Evolutionary conservation across 768 basidiomycete species (phyloP).

Genomic region (Boletus patriciae): DNA sequence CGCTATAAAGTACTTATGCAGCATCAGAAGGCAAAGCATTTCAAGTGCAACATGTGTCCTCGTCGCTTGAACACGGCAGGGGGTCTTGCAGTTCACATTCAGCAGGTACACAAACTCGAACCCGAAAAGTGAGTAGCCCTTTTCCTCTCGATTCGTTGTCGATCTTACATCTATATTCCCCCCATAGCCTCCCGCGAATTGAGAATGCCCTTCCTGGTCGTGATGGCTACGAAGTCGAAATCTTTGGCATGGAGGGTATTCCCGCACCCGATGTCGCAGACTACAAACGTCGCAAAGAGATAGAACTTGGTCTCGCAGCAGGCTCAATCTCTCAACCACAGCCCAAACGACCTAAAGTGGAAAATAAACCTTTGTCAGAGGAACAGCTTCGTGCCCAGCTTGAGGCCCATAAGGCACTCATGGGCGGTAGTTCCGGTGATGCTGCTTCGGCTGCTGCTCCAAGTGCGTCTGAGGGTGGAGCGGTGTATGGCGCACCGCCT

Average conservation of each 20-base stretch:
- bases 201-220: slow-evolving; percentile 96
- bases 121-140: slow-evolving; percentile 59
- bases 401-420: slow-evolving; percentile 86
- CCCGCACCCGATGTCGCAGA: slow-evolving; percentile 92
- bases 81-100: slow-evolving; percentile 95
- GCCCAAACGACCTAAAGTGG: slow-evolving; percentile 76
- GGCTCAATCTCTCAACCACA: slow-evolving; percentile 81
- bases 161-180: slow-evolving; percentile 13
- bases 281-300: slow-evolving; percentile 94
- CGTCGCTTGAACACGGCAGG: slow-evolving; percentile 95
- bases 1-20: slow-evolving; percentile 81
- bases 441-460: slow-evolving; percentile 34
- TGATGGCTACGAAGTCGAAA: slow-evolving; percentile 97
- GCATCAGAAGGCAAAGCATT: slow-evolving; percentile 99
- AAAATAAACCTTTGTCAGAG: slow-evolving; percentile 75
- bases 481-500: slow-evolving; percentile 73
- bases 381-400: slow-evolving; percentile 84
- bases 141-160: not conserved
- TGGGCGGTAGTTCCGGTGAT: slow-evolving; percentile 58
- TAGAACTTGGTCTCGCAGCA: slow-evolving; percentile 82
- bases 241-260: slow-evolving; percentile 99
- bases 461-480: slow-evolving; percentile 42
- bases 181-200: slow-evolving; percentile 71
- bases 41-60: slow-evolving; percentile 96
- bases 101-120: slow-evolving; percentile 99